Evolutionary conservation across 2,329 filamentous ascomycete species (phyloP), one percentile per base, ranked within the genome.

Genomic region (Penicillium corylophilum): DNA sequence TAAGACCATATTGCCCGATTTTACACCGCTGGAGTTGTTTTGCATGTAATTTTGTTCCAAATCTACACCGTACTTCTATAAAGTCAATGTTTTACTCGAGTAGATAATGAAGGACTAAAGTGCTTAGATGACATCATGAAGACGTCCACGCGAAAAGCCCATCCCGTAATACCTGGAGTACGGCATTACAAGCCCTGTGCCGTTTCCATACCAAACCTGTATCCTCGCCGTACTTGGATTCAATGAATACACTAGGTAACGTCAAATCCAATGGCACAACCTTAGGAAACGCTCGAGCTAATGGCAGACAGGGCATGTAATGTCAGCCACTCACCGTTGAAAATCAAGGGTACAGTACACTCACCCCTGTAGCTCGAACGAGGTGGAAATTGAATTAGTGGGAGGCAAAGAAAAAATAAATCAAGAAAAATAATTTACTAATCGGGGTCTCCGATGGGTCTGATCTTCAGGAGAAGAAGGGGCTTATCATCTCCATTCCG

Each of bases 381-480:
- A 10, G 22, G 20, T 10, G 39, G 39, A 41, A 16, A 41, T 26
- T 41, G 8, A 41, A 47, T 51, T 15, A 16, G 26, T 44, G 12
- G 23, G 28, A 33, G 24, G 18, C 13, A 40, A 48, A 20, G 35
- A 36, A 18, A 46, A 18, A 28, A 10, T 28, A 28, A 28, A 28
- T 3, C 2, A 28, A 28, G 12, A 12, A 28, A 12, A 35, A 16
- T 8, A 38, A 20, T 20, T 38, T 9, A 20, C 35, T 20, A 38
- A 38, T 38, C 33, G 16, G 16, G 28, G 23, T 24, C 24, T 43
- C 18, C 22, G 42, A 50, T 44, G 50, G 53, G 48, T 55, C 50
- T 46, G 62, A 65, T 65, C 61, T 64, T 64, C 62, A 64, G 62
- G 61, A 64, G 63, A 38, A 63, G 50, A 59, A 57, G 57, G 53